These are phyloP conservation scores for Diaporthe longicolla DNA, from an alignment of 2,329 filamentous ascomycete genomes.

Conservation along the genomic window DNA sequence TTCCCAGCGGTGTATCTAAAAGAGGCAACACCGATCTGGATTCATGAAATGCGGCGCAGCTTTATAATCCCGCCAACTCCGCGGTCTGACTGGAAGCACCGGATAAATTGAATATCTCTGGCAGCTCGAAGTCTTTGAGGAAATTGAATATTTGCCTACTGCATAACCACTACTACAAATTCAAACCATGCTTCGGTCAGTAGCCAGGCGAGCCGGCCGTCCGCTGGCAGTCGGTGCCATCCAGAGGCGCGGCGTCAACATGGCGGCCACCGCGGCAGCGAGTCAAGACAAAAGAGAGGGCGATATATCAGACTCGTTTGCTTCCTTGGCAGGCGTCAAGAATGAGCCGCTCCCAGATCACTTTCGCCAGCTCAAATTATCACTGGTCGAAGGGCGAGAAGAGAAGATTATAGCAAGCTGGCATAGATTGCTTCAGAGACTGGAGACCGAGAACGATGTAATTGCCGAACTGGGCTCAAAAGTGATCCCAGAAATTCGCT, in stretches of 20 bases:
- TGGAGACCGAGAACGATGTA: slow-evolving; percentile 62
- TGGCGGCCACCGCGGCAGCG: slow-evolving; percentile 42
- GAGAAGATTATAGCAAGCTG: slow-evolving; percentile 62
- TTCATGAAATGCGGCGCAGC: neutral
- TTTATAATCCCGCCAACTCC: slow-evolving; percentile 10
- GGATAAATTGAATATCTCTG: neutral
- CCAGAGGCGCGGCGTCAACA: slow-evolving; percentile 33
- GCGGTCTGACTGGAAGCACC: neutral
- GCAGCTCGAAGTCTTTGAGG: neutral
- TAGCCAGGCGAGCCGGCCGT: slow-evolving; percentile 8
- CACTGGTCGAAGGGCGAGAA: slow-evolving; percentile 65
- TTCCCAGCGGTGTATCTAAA: neutral
- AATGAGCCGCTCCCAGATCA: slow-evolving; percentile 65
- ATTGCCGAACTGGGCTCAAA: slow-evolving; percentile 61
- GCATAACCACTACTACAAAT: neutral
- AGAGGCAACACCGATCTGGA: neutral
- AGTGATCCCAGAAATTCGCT: slow-evolving; percentile 68
- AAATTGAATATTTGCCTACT: neutral
- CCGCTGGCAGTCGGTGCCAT: neutral
- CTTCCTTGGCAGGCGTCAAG: slow-evolving; percentile 66
- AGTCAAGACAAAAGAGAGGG: slow-evolving; percentile 65
- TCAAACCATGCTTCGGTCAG: neutral
- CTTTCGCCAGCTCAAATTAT: slow-evolving; percentile 70
- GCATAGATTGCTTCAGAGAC: slow-evolving; percentile 60
- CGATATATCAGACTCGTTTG: slow-evolving; percentile 74